Evolutionary conservation across 495 filamentous ascomycete species (phyloP), one percentile per base, ranked within the genome.

Genomic region (Saxophila tyrrhenica): DNA sequence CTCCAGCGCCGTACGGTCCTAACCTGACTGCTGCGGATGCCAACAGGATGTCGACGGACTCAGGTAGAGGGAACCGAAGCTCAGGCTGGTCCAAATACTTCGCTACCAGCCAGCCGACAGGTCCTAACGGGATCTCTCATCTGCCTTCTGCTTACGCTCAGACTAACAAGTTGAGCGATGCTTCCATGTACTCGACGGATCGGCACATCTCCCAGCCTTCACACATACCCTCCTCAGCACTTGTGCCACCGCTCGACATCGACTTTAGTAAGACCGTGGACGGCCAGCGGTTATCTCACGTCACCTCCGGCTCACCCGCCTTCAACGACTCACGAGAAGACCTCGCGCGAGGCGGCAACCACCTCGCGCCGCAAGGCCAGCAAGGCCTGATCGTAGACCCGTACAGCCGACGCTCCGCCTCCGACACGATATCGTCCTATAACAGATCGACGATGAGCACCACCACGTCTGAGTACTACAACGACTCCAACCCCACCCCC

Each of bases 31-130:
- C 19, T 3, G 10, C 10, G 9, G 50, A 57, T 19, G 20, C 43
- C 13, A 57, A 55, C 25, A 48, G 45, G 39, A n/a, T 59, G 23
- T 43, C 32, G 11, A 11, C 23, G 19, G 42, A 47, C 9, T 52
- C 55, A 7, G 48, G 42, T 29, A 52, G 55, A 21, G 29, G 29
- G 35, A 73, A 79, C 55, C 75, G 77, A 10, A 72, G 68, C 47
- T 79, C 76, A 59, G 79, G 80, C 43, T 84, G 80, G 80, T 73
- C 73, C 55, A 73, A 71, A 48, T 84, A 83, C 63, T 84, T 82
- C 60, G 67, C 77, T 43, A 74, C 78, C 52, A 76, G 76, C 49
- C 71, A 64, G 53, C 63, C 73, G n/a, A 73, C 70, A 42, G 72
- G 65, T 47, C 63, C 73, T 17, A 73, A 70, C 46, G 59, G 59